These are phyloP conservation scores for Verticillium zaregamsianum DNA, from an alignment of 2,329 filamentous ascomycete genomes.

Conservation along the genomic window DNA sequence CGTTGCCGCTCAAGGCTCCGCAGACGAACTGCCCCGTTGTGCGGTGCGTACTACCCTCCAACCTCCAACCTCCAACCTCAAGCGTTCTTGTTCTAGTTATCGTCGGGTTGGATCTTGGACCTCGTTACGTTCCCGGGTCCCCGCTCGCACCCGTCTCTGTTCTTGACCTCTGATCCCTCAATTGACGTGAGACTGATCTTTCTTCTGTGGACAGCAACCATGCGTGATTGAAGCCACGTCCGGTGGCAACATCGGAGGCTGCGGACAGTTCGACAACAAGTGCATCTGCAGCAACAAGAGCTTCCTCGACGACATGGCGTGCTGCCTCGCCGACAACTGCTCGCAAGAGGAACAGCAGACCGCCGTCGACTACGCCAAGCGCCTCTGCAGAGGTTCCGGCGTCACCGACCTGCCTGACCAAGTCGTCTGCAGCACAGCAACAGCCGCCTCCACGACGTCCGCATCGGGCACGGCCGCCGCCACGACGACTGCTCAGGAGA, in stretches of 20 bases:
- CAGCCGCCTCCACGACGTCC: not conserved
- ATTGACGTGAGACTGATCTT: conserved; percentile 15
- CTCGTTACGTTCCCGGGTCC: not conserved
- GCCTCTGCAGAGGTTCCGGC: conserved; percentile 31
- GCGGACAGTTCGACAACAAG: conserved; percentile 30
- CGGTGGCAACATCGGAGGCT: conserved; percentile 30
- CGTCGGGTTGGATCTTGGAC: not conserved
- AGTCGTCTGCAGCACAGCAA: conserved; percentile 28
- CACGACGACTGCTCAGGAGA: conserved; percentile 21
- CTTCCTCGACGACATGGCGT: conserved; percentile 36
- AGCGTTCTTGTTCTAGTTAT: not conserved
- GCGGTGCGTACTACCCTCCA: conserved; percentile 26
- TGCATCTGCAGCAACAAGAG: conserved; percentile 37
- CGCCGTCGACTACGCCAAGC: conserved; percentile 31
- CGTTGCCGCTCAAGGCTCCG: conserved; percentile 24
- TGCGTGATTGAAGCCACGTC: conserved; percentile 29
- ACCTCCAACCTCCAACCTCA: not conserved
- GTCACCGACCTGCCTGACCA: conserved; percentile 28
- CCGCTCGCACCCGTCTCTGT: conserved; percentile 1
- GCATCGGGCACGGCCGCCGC: conserved; percentile 1
- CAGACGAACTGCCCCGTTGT: conserved; percentile 28
- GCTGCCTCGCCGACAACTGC: conserved; percentile 34
- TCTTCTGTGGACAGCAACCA: conserved; percentile 8
- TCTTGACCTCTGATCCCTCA: not conserved
- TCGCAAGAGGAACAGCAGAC: conserved; percentile 22